These are phyloP conservation scores for Pilaira anomala DNA, from an alignment of 192 early-diverging fungal species.

Conservation along the genomic window DNA sequence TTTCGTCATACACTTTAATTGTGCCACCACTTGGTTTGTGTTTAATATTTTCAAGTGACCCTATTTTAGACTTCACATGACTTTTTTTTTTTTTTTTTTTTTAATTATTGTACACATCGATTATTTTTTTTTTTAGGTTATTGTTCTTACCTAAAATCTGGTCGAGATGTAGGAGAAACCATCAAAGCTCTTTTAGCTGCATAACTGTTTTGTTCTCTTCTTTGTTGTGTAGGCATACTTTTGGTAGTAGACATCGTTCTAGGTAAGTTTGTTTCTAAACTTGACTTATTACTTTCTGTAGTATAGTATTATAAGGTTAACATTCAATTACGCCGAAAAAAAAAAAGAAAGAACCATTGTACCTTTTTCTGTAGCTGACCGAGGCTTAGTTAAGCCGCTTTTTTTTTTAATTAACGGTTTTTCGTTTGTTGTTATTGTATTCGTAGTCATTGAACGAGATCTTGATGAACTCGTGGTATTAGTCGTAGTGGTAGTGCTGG, in stretches of 20 bases:
- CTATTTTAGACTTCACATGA: conserved; percentile 18
- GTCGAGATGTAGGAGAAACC: not conserved
- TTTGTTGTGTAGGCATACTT: conserved; percentile 1
- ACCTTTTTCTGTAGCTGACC: too few species aligned
- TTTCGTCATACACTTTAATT: not conserved
- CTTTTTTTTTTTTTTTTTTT: not conserved
- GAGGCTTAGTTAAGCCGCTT: not conserved
- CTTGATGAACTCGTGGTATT: not conserved
- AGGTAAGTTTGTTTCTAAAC: too few species aligned
- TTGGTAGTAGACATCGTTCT: not conserved
- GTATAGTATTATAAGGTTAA: not conserved
- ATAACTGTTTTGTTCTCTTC: not conserved
- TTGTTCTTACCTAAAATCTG: not conserved
- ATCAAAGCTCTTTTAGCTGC: not conserved
- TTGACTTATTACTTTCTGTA: not conserved
- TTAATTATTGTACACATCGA: not conserved
- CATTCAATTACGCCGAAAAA: not conserved
- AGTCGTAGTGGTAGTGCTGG: too few species aligned
- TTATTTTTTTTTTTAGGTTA: too few species aligned
- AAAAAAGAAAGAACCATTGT: too few species aligned
- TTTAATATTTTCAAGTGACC: conserved; percentile 12
- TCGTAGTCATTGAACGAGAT: not conserved
- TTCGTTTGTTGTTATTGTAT: not conserved
- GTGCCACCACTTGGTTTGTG: conserved; percentile 22
- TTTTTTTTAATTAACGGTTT: not conserved